Conservation (phyloP, 2,329 filamentous ascomycete genomes). For the Arthrobotrys entomopaga region DNA sequence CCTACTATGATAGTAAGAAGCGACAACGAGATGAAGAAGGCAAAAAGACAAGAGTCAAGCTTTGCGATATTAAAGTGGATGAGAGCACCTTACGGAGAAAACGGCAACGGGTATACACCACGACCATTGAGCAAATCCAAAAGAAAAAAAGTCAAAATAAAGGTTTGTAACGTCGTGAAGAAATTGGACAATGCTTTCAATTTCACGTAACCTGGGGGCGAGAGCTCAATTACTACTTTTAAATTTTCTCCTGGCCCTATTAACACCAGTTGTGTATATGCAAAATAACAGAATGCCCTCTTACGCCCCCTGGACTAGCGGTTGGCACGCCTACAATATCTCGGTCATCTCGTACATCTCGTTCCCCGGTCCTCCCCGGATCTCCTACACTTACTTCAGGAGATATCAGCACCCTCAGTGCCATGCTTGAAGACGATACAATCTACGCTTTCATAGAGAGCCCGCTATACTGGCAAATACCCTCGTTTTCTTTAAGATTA, state of each 20-base stretch:
- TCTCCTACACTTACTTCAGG: background rate
- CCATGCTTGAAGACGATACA: background rate
- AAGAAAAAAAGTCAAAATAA: background rate
- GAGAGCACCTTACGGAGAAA: constrained; percentile 10
- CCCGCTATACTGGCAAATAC: background rate
- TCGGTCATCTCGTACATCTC: background rate
- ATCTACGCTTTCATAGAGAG: background rate
- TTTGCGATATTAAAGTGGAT: constrained; percentile 4
- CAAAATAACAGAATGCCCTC: background rate
- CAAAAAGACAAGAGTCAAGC: constrained; percentile 9
- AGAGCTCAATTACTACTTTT: background rate
- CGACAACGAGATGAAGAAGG: constrained; percentile 21
- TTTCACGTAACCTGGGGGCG: background rate
- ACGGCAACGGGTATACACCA: background rate
- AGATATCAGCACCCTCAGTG: background rate
- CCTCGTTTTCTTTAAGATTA: background rate
- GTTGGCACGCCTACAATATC: background rate
- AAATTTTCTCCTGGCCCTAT: background rate
- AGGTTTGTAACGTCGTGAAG: background rate
- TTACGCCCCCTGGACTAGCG: background rate
- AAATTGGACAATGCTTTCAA: background rate
- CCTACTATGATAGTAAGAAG: constrained; percentile 16
- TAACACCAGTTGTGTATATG: no score
- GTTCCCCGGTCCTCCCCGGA: background rate
- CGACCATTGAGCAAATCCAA: background rate